Percentiles rank a stretch among this genome's conserved stretches.
Evolutionary conservation across 169 alveolate genomes (phyloP).

Genomic region (Theileria parva): DNA sequence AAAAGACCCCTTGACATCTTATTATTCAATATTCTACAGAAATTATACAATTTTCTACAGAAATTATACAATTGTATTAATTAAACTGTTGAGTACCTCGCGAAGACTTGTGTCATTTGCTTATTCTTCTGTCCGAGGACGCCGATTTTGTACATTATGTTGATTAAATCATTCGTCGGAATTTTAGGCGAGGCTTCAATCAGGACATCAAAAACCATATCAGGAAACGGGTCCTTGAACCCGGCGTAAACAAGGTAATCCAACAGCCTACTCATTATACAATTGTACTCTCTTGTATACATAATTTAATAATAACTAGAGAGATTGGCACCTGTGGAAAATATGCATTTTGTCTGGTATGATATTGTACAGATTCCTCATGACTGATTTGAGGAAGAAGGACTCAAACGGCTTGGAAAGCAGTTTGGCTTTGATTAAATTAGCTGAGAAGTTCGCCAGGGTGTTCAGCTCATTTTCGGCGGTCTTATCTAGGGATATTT

Average conservation of each 20-base stretch:
- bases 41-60: slow-evolving; percentile 34
- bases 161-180: slow-evolving; percentile 9
- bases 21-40: slow-evolving; percentile 37
- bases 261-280: slow-evolving; percentile 14
- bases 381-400: background rate
- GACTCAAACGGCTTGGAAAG: background rate
- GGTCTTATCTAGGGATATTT: background rate
- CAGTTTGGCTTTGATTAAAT: background rate
- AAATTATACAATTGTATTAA: slow-evolving; percentile 19
- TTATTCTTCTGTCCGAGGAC: slow-evolving; percentile 36
- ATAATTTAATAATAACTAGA: too few relatives aligned
- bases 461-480: background rate
- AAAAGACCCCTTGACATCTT: slow-evolving; percentile 41
- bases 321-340: background rate
- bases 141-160: slow-evolving; percentile 28
- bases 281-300: too few relatives aligned
- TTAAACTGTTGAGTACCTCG: slow-evolving; percentile 20
- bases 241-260: slow-evolving; percentile 43
- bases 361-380: slow-evolving; percentile 8
- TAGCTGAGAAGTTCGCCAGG: background rate
- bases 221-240: background rate
- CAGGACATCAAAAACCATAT: slow-evolving; percentile 26
- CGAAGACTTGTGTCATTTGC: slow-evolving; percentile 10
- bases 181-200: slow-evolving; percentile 23
- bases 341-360: background rate